A percentile compares a stretch with the other conserved stretches of the same genome.
Conservation (phyloP, 495 filamentous ascomycete species). For the Chaetomium fimeti region DNA sequence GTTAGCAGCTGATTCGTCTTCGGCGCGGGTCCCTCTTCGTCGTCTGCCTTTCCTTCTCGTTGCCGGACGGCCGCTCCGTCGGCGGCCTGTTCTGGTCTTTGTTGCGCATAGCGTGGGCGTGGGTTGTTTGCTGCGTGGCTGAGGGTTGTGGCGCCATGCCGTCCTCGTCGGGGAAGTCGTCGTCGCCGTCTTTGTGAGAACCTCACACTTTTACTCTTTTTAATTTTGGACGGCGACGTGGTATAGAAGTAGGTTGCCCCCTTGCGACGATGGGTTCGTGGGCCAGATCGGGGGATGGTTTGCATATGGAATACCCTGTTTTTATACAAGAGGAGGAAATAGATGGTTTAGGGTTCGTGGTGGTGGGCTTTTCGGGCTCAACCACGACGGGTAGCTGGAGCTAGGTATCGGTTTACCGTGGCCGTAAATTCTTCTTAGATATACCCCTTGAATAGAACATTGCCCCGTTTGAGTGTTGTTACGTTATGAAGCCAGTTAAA, state of each 20-base stretch:
- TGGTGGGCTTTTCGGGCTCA: background rate
- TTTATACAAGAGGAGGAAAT: background rate
- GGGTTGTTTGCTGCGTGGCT: background rate
- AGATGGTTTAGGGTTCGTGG: background rate
- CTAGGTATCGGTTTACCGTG: background rate
- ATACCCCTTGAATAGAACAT: conserved; percentile 18
- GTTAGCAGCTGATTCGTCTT: conserved; percentile 17
- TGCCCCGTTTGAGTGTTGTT: background rate
- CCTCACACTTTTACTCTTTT: no score
- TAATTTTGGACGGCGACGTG: background rate
- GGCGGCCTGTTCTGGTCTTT: background rate
- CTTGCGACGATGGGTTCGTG: background rate
- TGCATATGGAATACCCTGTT: conserved; percentile 6
- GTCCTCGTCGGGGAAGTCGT: background rate
- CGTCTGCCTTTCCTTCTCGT: background rate
- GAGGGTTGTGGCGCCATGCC: background rate
- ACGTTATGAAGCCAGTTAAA: background rate
- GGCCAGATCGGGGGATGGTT: background rate
- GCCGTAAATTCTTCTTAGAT: conserved; percentile 1
- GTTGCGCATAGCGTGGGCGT: conserved; percentile 7
- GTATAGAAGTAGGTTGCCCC: background rate
- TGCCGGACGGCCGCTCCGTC: background rate
- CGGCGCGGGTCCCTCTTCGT: conserved; percentile 14
- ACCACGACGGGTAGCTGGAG: background rate
- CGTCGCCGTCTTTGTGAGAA: background rate